Conservation (phyloP, 23 red algal species). For the Pyropia haitanensis region DNA sequence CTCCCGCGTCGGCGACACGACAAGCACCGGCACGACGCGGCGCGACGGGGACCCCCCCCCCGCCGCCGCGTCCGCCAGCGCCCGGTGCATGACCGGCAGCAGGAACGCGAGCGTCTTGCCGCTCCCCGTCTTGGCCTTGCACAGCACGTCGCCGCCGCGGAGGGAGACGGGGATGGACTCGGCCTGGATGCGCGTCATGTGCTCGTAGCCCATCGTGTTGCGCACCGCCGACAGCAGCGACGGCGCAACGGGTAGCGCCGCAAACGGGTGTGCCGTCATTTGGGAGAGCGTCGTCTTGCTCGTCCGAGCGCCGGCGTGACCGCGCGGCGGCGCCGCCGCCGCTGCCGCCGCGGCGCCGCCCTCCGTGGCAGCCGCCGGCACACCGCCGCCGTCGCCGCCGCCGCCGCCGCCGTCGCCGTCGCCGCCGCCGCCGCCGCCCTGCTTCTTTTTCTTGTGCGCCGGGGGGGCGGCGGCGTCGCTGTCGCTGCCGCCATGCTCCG, state of each 20-base stretch:
- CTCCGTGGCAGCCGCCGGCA: too few relatives aligned
- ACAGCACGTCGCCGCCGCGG: slow-evolving; percentile 53
- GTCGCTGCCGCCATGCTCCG: too few relatives aligned
- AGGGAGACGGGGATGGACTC: slow-evolving; percentile 49
- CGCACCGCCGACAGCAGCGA: slow-evolving; percentile 30
- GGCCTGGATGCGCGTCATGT: slow-evolving; percentile 54
- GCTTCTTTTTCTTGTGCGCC: too few relatives aligned
- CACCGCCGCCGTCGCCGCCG: too few relatives aligned
- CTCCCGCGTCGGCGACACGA: slow-evolving; percentile 62
- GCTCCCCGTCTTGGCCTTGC: slow-evolving; percentile 56
- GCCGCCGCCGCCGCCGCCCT: too few relatives aligned
- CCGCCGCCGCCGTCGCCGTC: too few relatives aligned
- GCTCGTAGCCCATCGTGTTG: slow-evolving; percentile 43
- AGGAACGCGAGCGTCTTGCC: slow-evolving; percentile 83
- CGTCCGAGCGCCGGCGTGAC: neutral
- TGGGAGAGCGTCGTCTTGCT: slow-evolving; percentile 5
- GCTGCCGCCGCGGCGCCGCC: too few relatives aligned
- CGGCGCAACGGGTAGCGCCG: slow-evolving; percentile 29
- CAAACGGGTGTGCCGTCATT: slow-evolving; percentile 31
- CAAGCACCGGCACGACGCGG: slow-evolving; percentile 30
- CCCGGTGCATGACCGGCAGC: slow-evolving; percentile 50
- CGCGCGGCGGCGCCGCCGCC: too few relatives aligned
- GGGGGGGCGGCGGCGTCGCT: too few relatives aligned
- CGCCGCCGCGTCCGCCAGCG: slow-evolving; percentile 4
- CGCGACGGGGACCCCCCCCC: neutral